These are phyloP conservation scores for Raphidocelis subcapitata DNA, from an alignment of 139 green algal genomes.

Conservation along the genomic window DNA sequence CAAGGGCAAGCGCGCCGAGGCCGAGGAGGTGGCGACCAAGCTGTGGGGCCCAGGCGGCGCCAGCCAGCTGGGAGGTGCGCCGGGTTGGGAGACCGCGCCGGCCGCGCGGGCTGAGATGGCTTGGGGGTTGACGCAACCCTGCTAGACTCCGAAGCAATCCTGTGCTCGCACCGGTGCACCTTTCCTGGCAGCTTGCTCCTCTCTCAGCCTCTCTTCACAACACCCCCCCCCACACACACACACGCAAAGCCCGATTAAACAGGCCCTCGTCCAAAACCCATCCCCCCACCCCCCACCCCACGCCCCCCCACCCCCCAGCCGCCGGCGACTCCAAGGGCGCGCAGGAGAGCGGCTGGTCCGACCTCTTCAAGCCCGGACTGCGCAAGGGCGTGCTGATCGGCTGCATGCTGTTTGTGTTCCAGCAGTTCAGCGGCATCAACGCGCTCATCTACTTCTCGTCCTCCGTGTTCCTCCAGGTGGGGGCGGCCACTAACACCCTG, in stretches of 20 bases:
- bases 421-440: conserved; percentile 97
- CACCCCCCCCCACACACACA: not conserved
- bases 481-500: too few relatives aligned
- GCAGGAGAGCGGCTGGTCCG: conserved; percentile 8
- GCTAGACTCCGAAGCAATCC: too few relatives aligned
- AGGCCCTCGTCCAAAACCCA: too few relatives aligned
- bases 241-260: not conserved
- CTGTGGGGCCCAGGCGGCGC: conserved; percentile 64
- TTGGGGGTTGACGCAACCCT: too few relatives aligned
- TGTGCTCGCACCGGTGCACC: too few relatives aligned
- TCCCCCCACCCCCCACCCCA: not conserved
- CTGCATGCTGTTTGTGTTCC: conserved; percentile 82
- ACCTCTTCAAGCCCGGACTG: conserved; percentile 42
- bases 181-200: too few relatives aligned
- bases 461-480: conserved; percentile 87
- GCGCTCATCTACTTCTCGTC: conserved; percentile 94
- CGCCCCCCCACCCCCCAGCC: not conserved
- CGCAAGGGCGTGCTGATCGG: conserved; percentile 51
- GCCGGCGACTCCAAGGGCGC: not conserved
- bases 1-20: conserved; percentile 48
- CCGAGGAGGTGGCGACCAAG: conserved; percentile 45
- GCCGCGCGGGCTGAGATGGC: too few relatives aligned
- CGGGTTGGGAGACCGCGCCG: too few relatives aligned
- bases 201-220: too few relatives aligned
- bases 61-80: conserved; percentile 35